These are phyloP conservation scores for Penicillium coffeae DNA, from an alignment of 495 filamentous ascomycete genomes.

Conservation along the genomic window DNA sequence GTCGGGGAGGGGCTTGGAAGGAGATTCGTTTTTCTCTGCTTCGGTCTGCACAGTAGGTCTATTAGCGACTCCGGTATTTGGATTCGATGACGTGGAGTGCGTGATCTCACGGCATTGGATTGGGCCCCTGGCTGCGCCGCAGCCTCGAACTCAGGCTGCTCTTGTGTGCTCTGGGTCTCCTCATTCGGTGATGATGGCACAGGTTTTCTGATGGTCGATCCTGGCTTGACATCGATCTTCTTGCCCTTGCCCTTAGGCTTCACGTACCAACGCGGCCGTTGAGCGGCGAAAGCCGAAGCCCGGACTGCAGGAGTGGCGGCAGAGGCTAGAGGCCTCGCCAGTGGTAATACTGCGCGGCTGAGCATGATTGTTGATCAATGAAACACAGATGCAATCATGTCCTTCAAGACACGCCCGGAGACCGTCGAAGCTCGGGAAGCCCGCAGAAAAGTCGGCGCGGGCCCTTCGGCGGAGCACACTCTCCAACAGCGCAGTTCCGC, in stretches of 20 bases:
- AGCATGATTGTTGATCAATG: slow-evolving; percentile 34
- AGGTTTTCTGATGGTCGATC: background rate
- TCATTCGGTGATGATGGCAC: slow-evolving; percentile 11
- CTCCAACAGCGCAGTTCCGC: slow-evolving; percentile 23
- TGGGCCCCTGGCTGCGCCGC: slow-evolving; percentile 33
- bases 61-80: background rate
- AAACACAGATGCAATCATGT: slow-evolving; percentile 29
- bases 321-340: slow-evolving; percentile 41
- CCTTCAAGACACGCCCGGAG: too few relatives aligned
- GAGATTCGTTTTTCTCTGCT: slow-evolving; percentile 20
- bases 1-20: slow-evolving; percentile 66
- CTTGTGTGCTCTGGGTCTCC: slow-evolving; percentile 29
- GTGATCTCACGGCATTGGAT: slow-evolving; percentile 23
- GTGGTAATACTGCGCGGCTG: slow-evolving; percentile 44
- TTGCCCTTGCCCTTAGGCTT: slow-evolving; percentile 48
- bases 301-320: slow-evolving; percentile 36
- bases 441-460: slow-evolving; percentile 35
- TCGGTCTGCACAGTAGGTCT: slow-evolving; percentile 22
- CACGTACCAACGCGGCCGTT: slow-evolving; percentile 44
- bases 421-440: slow-evolving; percentile 9
- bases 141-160: slow-evolving; percentile 45
- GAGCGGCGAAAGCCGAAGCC: slow-evolving; percentile 28
- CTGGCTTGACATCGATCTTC: slow-evolving; percentile 34
- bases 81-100: background rate
- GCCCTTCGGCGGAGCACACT: slow-evolving; percentile 18